Base-by-base conservation (phyloP, 768 basidiomycete genomes). In the Lactifluus pinguis region DNA sequence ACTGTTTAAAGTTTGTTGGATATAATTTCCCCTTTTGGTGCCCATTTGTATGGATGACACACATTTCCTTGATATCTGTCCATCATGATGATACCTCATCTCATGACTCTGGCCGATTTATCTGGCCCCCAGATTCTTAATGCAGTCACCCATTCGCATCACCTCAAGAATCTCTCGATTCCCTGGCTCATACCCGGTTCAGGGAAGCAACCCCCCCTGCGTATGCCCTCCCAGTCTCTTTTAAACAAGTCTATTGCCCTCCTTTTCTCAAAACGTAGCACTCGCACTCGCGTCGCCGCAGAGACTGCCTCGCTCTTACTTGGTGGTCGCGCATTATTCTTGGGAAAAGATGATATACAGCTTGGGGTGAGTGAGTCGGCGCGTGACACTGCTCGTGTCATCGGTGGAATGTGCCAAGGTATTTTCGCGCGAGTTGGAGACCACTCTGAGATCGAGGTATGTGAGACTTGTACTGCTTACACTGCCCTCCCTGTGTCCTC, bases 361-460 rank as follows among this genome's bases (percentile, higher is more conserved):
- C 78, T 99, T 21, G 95, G 95, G 50, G 94, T 98, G 47, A 99
- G 97, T 72, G 97, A 99, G 79, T 83, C 78, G 32, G 71, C 83
- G 4, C 77, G 89, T 44, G 97, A 99, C 75, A 84, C 89, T 0
- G 87, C 92, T 13, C 80, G 86, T 29, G 92, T 99, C 10, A 83
- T 98, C 62, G 88, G 91, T 3, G 89, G 91, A 4, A 97, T 98
- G 95, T 90, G 87, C 59, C 86, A 98, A 72, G 97, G 95, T 14
- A 91, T 98, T 57, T 95, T 98, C 76, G 95, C 97, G 29, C 87
- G 97, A 49, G 95, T 99, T 4, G 93, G 92, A 4, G 87, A 82
- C 32, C 97, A 99, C 72, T 78, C 79, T 1, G 97, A 99, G 71
- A 87, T 98, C 52, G 95, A 95, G 82, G 94, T 91, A 56, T 48